These are phyloP conservation scores for Zymoseptoria crescenta DNA, from an alignment of 2,329 filamentous ascomycete genomes.

Conservation along the genomic window DNA sequence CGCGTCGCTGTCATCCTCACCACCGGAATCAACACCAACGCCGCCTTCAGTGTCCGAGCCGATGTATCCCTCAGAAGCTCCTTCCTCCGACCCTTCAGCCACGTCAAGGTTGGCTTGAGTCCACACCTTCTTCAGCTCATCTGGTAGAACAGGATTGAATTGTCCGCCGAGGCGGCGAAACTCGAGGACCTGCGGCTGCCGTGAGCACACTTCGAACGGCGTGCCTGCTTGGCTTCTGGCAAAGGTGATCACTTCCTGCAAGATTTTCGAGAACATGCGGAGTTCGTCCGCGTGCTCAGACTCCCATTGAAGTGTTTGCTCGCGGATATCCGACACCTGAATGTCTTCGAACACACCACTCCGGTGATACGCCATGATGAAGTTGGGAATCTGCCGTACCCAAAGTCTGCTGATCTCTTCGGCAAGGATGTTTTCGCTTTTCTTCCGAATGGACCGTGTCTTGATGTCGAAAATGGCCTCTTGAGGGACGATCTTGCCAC, in stretches of 20 bases:
- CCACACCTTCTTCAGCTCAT: slow-evolving; percentile 6
- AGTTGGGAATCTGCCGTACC: slow-evolving; percentile 45
- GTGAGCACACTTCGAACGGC: slow-evolving; percentile 31
- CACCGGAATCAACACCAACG: slow-evolving; percentile 2
- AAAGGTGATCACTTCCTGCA: slow-evolving; percentile 27
- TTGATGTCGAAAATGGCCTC: slow-evolving; percentile 46
- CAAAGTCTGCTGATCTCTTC: slow-evolving; percentile 42
- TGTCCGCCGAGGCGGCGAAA: slow-evolving; percentile 19
- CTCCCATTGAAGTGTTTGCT: slow-evolving; percentile 38
- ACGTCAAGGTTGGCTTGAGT: not conserved
- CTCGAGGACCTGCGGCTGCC: slow-evolving; percentile 28
- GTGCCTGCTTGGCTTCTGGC: slow-evolving; percentile 15
- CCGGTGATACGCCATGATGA: slow-evolving; percentile 46
- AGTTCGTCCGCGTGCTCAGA: slow-evolving; percentile 29
- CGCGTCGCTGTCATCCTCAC: slow-evolving; percentile 5
- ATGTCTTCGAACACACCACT: slow-evolving; percentile 38
- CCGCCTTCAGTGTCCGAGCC: slow-evolving; percentile 4
- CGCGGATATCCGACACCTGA: slow-evolving; percentile 31
- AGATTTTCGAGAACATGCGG: slow-evolving; percentile 21
- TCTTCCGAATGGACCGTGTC: slow-evolving; percentile 36
- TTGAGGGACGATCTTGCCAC: slow-evolving; percentile 31
- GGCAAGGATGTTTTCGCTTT: slow-evolving; percentile 29
- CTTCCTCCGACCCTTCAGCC: not conserved
- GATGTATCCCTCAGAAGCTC: not conserved
- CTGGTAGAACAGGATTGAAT: slow-evolving; percentile 2